Evolutionary conservation across 2,329 filamentous ascomycete species (phyloP).

Genomic region (Pseudopyrenochaeta lycopersici): DNA sequence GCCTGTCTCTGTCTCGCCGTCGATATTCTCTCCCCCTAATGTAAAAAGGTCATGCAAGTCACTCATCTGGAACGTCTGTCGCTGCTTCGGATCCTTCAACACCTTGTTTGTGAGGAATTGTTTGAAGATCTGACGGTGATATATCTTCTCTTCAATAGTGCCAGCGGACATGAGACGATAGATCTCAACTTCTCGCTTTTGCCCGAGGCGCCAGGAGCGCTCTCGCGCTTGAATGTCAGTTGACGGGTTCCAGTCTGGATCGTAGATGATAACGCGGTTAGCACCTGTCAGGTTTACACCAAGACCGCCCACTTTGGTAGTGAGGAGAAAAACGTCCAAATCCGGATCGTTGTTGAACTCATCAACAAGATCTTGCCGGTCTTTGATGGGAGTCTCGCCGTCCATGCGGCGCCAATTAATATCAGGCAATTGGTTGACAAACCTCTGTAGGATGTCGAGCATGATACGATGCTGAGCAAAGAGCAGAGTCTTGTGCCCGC

Average conservation of each 20-base stretch:
- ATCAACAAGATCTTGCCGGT: conserved; percentile 89
- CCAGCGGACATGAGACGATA: conserved; percentile 98
- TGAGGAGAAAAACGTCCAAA: conserved; percentile 89
- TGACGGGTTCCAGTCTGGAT: conserved; percentile 98
- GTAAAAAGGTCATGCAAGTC: conserved; percentile 94
- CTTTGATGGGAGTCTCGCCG: conserved; percentile 86
- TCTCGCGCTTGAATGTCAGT: conserved; percentile 96
- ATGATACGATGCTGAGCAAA: conserved; percentile 96
- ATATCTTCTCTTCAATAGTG: conserved; percentile 99
- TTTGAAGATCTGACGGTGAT: conserved; percentile 98
- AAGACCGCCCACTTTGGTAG: conserved; percentile 92
- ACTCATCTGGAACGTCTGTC: conserved; percentile 86
- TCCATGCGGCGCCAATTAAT: conserved; percentile 92
- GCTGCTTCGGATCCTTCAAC: conserved; percentile 90
- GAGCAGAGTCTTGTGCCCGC: conserved; percentile 92
- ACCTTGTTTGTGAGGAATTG: conserved; percentile 98
- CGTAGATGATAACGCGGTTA: conserved; percentile 96
- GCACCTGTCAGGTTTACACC: conserved; percentile 95
- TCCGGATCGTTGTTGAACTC: conserved; percentile 85
- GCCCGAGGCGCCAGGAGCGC: conserved; percentile 92
- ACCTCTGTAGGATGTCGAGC: conserved; percentile 91
- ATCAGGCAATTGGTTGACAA: conserved; percentile 72
- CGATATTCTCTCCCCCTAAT: conserved; percentile 69
- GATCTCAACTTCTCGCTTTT: conserved; percentile 94
- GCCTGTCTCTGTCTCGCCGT: conserved; percentile 81